Conservation (phyloP, 1,284 basidiomycete genomes). For the Apiotrichum gamsii region DNA sequence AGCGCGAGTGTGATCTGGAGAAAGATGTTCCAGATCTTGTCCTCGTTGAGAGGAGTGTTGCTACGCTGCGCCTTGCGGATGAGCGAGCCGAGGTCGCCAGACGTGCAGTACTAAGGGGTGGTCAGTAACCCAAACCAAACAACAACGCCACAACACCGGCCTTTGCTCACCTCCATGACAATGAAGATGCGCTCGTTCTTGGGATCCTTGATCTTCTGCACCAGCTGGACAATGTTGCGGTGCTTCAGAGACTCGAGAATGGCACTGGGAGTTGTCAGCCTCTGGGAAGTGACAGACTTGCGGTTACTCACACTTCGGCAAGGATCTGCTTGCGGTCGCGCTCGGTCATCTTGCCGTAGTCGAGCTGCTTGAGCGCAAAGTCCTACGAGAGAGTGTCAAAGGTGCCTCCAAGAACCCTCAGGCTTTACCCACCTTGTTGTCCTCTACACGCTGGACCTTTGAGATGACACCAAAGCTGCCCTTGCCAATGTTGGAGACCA, state of each 20-base stretch:
- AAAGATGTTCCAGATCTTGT: slow-evolving; percentile 90
- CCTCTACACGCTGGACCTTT: slow-evolving; percentile 77
- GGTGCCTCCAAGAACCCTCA: too few species aligned
- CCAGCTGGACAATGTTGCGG: slow-evolving; percentile 73
- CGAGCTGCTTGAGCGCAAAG: slow-evolving; percentile 89
- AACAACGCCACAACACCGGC: neutral
- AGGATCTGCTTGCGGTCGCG: slow-evolving; percentile 90
- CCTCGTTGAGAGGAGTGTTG: slow-evolving; percentile 71
- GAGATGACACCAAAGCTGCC: slow-evolving; percentile 96
- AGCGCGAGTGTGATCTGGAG: slow-evolving; percentile 87
- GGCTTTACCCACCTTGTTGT: slow-evolving; percentile 73
- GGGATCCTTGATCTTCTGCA: slow-evolving; percentile 67
- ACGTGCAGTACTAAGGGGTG: slow-evolving; percentile 66
- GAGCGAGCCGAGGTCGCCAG: slow-evolving; percentile 80
- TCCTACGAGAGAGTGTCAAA: slow-evolving; percentile 56
- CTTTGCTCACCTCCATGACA: slow-evolving; percentile 67
- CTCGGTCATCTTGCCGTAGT: slow-evolving; percentile 90
- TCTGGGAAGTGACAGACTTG: neutral
- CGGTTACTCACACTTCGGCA: slow-evolving; percentile 79
- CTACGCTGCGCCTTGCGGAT: slow-evolving; percentile 56
- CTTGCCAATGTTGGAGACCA: slow-evolving; percentile 86
- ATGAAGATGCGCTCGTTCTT: slow-evolving; percentile 88
- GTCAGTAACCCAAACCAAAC: slow-evolving; percentile 11
- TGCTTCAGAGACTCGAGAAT: slow-evolving; percentile 92
- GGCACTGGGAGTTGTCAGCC: slow-evolving; percentile 55